Percentiles rank a stretch among this genome's conserved stretches.
Conservation (phyloP, 305 asterid genomes). For the Ilex paraguariensis region DNA sequence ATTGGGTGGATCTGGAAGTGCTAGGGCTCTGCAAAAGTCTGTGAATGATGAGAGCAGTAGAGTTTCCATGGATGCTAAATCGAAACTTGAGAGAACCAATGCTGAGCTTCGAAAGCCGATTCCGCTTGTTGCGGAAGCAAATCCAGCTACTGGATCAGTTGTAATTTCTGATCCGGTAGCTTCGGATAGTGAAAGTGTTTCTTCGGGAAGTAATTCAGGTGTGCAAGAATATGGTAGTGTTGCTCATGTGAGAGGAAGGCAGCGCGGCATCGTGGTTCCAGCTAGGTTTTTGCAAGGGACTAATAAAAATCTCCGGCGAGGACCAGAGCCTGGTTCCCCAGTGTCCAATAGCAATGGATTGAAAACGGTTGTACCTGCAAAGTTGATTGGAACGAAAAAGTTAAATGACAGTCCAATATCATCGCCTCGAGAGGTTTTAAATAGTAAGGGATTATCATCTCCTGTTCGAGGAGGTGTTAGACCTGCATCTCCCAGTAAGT, state of each 20-base stretch:
- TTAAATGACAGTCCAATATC: conserved; percentile 35
- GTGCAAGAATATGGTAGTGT: conserved; percentile 15
- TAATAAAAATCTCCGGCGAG: conserved; percentile 22
- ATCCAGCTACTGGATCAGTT: conserved; percentile 18
- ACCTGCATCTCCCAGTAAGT: conserved; percentile 72
- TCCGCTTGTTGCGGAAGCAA: conserved; percentile 14
- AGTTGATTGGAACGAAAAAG: conserved; percentile 33
- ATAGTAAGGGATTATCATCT: conserved; percentile 45
- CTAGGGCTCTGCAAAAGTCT: conserved; percentile 35
- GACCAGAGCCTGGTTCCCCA: conserved; percentile 40
- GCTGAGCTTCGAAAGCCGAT: conserved; percentile 21
- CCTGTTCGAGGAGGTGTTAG: conserved; percentile 58
- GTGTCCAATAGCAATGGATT: conserved; percentile 27
- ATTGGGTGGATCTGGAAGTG: conserved; percentile 44
- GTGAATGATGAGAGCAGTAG: conserved; percentile 24
- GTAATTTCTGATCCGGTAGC: conserved; percentile 18
- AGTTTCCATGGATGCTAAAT: conserved; percentile 24
- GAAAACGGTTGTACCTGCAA: conserved; percentile 30
- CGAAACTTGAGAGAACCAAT: conserved; percentile 25
- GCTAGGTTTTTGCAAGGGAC: conserved; percentile 40
- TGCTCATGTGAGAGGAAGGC: conserved; percentile 27
- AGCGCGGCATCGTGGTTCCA: conserved; percentile 42
- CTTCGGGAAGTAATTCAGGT: conserved; percentile 30
- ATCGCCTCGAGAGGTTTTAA: conserved; percentile 37
- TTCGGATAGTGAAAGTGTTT: conserved; percentile 48